Evolutionary conservation across 2,329 filamentous ascomycete genomes (phyloP).

Genomic region (Calonectria honghensis): DNA sequence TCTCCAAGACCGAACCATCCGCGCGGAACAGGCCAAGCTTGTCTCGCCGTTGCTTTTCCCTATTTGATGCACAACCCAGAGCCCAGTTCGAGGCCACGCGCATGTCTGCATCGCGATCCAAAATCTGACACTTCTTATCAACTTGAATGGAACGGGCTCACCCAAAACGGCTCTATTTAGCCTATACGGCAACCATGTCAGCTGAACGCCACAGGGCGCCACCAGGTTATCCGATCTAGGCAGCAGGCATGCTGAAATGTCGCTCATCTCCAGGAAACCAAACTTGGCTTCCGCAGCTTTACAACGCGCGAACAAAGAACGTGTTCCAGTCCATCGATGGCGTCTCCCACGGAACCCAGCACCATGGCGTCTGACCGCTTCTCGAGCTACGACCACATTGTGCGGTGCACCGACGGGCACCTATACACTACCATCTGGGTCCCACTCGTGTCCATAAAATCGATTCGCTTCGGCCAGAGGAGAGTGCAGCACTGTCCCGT

Average conservation of each 20-base stretch:
- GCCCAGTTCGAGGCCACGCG: neutral
- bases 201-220: neutral
- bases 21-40: neutral
- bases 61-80: neutral
- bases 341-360: neutral
- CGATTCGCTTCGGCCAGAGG: conserved; percentile 16
- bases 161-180: neutral
- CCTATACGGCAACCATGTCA: conserved; percentile 1
- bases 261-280: neutral
- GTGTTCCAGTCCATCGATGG: neutral
- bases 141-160: neutral
- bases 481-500: conserved; percentile 1
- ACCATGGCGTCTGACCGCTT: conserved; percentile 9
- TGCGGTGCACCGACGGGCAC: conserved; percentile 15
- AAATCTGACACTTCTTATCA: neutral
- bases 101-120: too few species aligned
- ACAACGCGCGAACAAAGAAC: neutral
- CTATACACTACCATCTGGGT: conserved; percentile 20
- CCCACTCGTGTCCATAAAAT: conserved; percentile 1
- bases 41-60: neutral
- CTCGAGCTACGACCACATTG: conserved; percentile 2
- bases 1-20: neutral
- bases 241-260: neutral
- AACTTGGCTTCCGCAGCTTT: neutral
- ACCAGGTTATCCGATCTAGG: neutral